Percentiles rank a stretch among this genome's conserved stretches.
Conservation (phyloP, 176 grass and related monocot species). For the Dactylis glomerata region DNA sequence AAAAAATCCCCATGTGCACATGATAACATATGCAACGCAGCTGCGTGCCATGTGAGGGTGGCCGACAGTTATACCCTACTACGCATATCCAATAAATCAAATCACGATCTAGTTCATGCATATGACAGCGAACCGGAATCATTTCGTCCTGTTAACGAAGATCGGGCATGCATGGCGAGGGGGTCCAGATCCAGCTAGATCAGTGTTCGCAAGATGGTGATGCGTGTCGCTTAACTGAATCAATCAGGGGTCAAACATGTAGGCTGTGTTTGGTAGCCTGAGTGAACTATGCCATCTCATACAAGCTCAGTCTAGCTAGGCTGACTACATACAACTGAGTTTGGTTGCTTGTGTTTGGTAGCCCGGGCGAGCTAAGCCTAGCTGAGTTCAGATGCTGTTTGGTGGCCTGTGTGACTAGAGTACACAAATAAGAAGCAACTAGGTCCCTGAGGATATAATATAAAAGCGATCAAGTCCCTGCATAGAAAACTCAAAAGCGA, state of each 20-base stretch:
- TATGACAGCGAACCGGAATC: background rate
- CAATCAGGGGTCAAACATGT: background rate
- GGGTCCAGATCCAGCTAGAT: background rate
- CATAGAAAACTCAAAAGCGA: no score
- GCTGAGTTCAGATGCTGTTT: no score
- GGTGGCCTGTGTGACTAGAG: no score
- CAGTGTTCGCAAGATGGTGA: background rate
- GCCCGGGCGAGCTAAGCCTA: no score
- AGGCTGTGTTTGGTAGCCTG: no score
- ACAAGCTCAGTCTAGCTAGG: no score
- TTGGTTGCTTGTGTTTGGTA: no score
- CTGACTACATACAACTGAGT: no score
- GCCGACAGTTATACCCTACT: slow-evolving; percentile 17
- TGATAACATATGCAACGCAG: background rate
- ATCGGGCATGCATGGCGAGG: background rate
- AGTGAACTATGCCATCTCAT: no score
- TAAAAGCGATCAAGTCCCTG: no score
- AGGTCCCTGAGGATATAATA: no score
- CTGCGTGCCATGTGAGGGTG: slow-evolving; percentile 6
- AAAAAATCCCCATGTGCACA: background rate
- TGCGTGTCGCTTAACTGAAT: background rate
- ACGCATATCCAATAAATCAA: background rate
- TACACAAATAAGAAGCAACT: no score
- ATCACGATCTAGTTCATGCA: background rate
- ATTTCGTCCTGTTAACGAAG: background rate